Conservation (phyloP, 345 rosid genomes). For the Lepidium sativum region DNA sequence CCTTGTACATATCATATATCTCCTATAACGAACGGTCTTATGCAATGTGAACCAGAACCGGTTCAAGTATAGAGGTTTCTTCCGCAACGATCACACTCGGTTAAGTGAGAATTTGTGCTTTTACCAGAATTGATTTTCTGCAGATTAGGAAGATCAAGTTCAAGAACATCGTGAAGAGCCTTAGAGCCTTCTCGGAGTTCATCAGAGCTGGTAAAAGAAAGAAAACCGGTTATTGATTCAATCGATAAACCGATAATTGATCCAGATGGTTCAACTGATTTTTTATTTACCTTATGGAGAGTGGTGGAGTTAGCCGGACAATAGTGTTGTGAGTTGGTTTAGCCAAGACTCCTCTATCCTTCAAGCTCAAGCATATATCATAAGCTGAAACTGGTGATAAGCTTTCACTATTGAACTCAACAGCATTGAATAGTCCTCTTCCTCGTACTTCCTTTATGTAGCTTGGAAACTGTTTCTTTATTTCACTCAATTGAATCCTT, state of each 20-base stretch:
- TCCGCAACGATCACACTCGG: conserved; percentile 73
- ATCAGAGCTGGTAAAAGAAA: conserved; percentile 43
- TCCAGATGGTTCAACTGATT: conserved; percentile 4
- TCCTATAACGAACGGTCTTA: neutral
- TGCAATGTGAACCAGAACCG: conserved; percentile 1
- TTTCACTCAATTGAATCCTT: conserved; percentile 41
- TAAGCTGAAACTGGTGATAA: conserved; percentile 76
- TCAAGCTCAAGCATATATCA: conserved; percentile 83
- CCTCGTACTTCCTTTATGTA: conserved; percentile 87
- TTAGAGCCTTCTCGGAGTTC: conserved; percentile 66
- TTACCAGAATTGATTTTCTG: conserved; percentile 38
- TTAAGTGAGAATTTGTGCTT: conserved; percentile 29
- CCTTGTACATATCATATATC: neutral
- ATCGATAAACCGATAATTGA: neutral
- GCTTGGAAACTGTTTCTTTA: conserved; percentile 56
- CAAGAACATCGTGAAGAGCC: conserved; percentile 69
- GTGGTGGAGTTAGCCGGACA: conserved; percentile 93
- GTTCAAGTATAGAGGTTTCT: conserved; percentile 39
- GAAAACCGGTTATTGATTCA: neutral
- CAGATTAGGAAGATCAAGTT: conserved; percentile 56
- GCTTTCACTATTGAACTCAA: conserved; percentile 54
- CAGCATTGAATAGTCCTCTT: conserved; percentile 85
- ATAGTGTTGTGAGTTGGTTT: conserved; percentile 89
- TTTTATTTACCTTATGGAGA: conserved; percentile 58
- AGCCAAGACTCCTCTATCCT: conserved; percentile 85